Evolutionary conservation across 1,139 yeast genomes (phyloP).

Genomic region (Pneumocystis jirovecii): DNA sequence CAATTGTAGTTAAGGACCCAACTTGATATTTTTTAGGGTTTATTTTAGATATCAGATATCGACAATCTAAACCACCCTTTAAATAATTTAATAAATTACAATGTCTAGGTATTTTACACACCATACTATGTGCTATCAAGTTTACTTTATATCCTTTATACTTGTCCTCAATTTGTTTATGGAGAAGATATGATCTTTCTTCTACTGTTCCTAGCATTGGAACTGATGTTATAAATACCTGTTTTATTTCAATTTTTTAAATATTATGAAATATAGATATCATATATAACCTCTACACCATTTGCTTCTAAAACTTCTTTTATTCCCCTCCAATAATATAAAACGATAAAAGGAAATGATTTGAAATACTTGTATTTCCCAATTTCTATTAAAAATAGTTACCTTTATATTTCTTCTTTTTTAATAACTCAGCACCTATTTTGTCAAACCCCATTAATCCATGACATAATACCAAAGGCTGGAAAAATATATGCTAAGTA

Average conservation of each 20-base stretch:
- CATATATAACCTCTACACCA: background rate
- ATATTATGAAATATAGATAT: background rate
- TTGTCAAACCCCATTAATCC: background rate
- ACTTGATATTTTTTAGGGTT: background rate
- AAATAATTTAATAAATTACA: background rate
- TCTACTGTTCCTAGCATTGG: background rate
- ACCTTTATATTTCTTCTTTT: background rate
- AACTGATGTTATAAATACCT: background rate
- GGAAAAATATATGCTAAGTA: background rate
- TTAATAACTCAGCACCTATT: background rate
- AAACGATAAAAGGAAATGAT: background rate
- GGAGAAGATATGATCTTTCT: background rate
- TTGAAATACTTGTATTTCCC: background rate
- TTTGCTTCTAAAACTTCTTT: background rate
- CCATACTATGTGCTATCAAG: background rate
- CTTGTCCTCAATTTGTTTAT: background rate
- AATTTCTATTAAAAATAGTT: background rate
- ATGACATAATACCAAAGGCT: background rate
- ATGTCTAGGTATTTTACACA: background rate
- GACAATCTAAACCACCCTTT: background rate
- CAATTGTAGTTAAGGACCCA: background rate
- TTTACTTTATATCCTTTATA: background rate
- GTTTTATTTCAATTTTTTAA: background rate
- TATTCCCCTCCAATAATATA: background rate
- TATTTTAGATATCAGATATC: background rate